Evolutionary conservation across 495 filamentous ascomycete species (phyloP), one percentile per base, ranked within the genome.

Genomic region (Hypoxylon fragiforme): DNA sequence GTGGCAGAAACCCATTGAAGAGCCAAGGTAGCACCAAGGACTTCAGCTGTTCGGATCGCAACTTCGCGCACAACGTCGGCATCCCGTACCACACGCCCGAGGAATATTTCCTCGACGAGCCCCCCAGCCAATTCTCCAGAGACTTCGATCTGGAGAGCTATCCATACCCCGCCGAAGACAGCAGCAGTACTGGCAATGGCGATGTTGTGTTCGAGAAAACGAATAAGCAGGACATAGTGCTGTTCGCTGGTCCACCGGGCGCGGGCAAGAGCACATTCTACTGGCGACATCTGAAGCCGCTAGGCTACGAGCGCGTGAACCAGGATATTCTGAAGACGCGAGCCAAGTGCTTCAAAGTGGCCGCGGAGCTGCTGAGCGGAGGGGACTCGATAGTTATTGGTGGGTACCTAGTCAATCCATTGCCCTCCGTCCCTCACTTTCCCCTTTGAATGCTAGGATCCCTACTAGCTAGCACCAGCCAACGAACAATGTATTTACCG

Each of bases 261-360:
- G 83, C 89, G 1, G 94, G 95, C 19, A 97, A 97, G 66, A 92
- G 88, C 16, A 91, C 90, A 0, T 97, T 95, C 57, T 96, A 86
- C 72, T 88, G 86, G 83, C 84, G 79, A 20, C 72, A 89, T 53
- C 67, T 97, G 13, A 75, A 92, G 67, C 88, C 90, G 16, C 72
- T 94, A 2, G 85, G 85, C 21, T 97, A 94, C 67, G 85, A 85
- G 68, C 81, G 92, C 20, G 80, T 96, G 12, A 98, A 97, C 57
- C 92, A 97, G 71, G 95, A 97, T 72, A 79, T 74, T 2, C 72
- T 96, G n/a, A 96, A 95, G 69, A 85, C 50, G 36, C 65, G 68
- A 55, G 85, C 90, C 14, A 95, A 89, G 70, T 97, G 95, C 72
- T 70, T 95, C 61, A 90, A 92, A 67, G 82, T 84, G 13, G 90